Conservation (phyloP, 2,329 filamentous ascomycete species). For the Dactylellina leptospora region DNA sequence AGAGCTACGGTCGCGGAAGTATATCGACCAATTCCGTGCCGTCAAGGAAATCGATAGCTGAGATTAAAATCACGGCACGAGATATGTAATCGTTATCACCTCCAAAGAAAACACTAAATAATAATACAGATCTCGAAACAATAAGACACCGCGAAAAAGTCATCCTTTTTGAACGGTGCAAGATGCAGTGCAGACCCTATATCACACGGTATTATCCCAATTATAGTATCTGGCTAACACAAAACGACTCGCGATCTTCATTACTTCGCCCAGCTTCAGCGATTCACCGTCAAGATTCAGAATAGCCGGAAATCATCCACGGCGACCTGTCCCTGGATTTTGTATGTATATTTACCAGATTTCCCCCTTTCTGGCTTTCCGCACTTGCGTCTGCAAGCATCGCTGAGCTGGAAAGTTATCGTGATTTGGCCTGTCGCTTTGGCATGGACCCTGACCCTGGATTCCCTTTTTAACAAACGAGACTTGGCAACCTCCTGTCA, state of each 20-base stretch:
- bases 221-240: constrained; percentile 18
- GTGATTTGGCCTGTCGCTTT: too few species aligned
- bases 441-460: constrained; percentile 4
- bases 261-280: constrained; percentile 34
- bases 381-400: neutral
- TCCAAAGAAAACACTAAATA: constrained; percentile 3
- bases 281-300: constrained; percentile 2
- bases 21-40: constrained; percentile 30
- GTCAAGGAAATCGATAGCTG: constrained; percentile 17
- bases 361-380: constrained; percentile 2
- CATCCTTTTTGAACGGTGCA: constrained; percentile 25
- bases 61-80: constrained; percentile 18
- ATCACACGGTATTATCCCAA: constrained; percentile 17
- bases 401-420: too few species aligned
- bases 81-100: constrained; percentile 19
- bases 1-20: constrained; percentile 25
- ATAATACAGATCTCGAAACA: constrained; percentile 32
- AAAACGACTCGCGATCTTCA: constrained; percentile 39
- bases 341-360: neutral
- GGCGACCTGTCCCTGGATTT: constrained; percentile 5
- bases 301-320: constrained; percentile 20
- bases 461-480: neutral
- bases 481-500: constrained; percentile 25
- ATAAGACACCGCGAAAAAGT: constrained; percentile 11
- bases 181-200: constrained; percentile 16